Evolutionary conservation across 441 rosid species (phyloP).

Genomic region (Pelargonium cotyledonis): DNA sequence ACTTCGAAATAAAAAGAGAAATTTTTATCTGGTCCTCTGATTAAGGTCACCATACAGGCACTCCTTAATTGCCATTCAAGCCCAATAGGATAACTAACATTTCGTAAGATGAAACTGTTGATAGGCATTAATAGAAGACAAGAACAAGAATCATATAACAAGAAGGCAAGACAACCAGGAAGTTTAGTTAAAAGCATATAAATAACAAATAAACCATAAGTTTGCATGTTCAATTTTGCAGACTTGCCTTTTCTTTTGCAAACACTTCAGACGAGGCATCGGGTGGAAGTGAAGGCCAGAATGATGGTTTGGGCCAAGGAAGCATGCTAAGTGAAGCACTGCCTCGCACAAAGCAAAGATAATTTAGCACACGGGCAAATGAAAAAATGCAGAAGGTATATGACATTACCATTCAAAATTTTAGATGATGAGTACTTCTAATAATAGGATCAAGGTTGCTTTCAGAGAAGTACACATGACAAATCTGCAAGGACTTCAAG

Average conservation of each 20-base stretch:
- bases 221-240: background rate
- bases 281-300: constrained; percentile 90
- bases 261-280: constrained; percentile 82
- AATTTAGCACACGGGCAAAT: constrained; percentile 15
- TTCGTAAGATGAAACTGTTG: background rate
- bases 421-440: background rate
- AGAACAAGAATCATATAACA: constrained; percentile 1
- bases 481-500: constrained; percentile 16
- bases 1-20: background rate
- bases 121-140: background rate
- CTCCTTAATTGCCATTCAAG: background rate
- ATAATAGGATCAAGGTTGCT: constrained; percentile 15
- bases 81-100: background rate
- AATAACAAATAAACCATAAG: background rate
- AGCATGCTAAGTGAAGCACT: constrained; percentile 99
- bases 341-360: constrained; percentile 27
- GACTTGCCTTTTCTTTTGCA: constrained; percentile 88
- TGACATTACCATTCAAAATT: background rate
- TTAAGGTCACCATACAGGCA: background rate
- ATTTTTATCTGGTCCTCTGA: background rate
- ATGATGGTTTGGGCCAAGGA: constrained; percentile 94
- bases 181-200: background rate
- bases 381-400: constrained; percentile 9
- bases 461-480: constrained; percentile 8
- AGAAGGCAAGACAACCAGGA: background rate